phyloP scores from a whole-genome alignment of 1,284 basidiomycete genomes.

The Naganishia liquefaciens region DNA sequence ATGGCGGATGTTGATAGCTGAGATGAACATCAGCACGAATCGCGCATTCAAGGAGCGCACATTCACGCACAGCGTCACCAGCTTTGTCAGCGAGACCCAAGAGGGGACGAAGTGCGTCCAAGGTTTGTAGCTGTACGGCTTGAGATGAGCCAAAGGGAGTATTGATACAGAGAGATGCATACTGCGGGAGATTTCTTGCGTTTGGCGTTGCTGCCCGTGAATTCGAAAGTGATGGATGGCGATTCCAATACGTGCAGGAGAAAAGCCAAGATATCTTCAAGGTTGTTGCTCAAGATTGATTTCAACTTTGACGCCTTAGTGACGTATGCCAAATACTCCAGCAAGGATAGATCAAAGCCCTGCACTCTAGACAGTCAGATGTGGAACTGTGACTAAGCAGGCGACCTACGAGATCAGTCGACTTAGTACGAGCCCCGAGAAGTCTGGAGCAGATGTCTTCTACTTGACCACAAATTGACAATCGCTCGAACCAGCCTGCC shows the following conservation, averaged over 20 bases:
- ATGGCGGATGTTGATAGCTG: conserved; percentile 28
- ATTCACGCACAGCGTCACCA: background rate
- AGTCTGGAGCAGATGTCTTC: conserved; percentile 42
- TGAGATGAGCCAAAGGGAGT: background rate
- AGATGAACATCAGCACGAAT: background rate
- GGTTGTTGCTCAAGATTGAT: conserved; percentile 16
- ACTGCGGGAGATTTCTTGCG: conserved; percentile 24
- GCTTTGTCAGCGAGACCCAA: background rate
- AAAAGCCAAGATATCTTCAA: conserved; percentile 14
- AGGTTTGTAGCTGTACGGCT: background rate
- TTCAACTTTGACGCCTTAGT: conserved; percentile 16
- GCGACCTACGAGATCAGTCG: conserved; percentile 27
- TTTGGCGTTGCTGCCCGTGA: background rate
- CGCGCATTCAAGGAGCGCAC: too few relatives aligned
- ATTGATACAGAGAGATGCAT: background rate
- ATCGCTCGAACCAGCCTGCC: conserved; percentile 43
- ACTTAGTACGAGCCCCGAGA: conserved; percentile 26
- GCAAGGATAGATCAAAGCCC: conserved; percentile 29
- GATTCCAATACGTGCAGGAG: conserved; percentile 10
- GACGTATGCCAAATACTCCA: conserved; percentile 28
- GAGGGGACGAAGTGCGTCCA: background rate
- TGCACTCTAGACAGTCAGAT: background rate
- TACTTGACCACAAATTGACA: conserved; percentile 46
- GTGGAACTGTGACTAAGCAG: too few relatives aligned
- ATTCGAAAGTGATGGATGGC: conserved; percentile 10